phyloP scores from a whole-genome alignment of 192 early-diverging fungal species.

The Entomortierella parvispora region DNA sequence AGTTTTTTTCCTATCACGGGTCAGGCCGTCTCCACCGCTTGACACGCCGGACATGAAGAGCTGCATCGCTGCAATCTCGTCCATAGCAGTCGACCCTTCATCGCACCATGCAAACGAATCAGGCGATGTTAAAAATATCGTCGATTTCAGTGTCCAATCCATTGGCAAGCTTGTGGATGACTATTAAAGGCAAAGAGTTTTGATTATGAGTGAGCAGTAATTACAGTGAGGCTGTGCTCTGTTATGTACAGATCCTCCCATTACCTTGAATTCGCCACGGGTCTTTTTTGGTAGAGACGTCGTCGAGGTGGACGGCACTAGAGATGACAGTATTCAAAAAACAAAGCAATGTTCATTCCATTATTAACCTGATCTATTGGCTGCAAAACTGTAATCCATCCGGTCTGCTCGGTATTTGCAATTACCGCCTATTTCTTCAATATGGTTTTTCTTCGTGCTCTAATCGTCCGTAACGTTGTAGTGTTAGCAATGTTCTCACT shows the following conservation, averaged over 20 bases:
- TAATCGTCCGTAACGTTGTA: no score
- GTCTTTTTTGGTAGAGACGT: conserved; percentile 5
- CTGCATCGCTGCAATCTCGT: conserved; percentile 30
- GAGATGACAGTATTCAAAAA: background rate
- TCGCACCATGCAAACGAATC: conserved; percentile 39
- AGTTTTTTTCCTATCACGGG: background rate
- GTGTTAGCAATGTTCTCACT: no score
- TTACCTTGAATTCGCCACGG: conserved; percentile 3
- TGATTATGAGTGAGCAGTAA: background rate
- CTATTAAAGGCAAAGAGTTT: background rate
- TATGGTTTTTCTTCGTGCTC: no score
- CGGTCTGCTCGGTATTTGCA: no score
- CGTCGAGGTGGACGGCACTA: conserved; percentile 10
- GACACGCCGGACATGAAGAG: conserved; percentile 9
- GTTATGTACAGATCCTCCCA: no score
- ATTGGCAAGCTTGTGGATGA: conserved; percentile 7
- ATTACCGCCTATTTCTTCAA: no score
- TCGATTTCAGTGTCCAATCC: conserved; percentile 38
- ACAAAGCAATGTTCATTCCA: no score
- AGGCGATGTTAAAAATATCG: conserved; percentile 18
- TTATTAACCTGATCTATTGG: no score
- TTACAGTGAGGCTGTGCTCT: background rate
- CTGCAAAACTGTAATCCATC: no score
- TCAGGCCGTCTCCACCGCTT: background rate
- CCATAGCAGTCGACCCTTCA: conserved; percentile 5